phyloP scores from a whole-genome alignment of 2,329 filamentous ascomycete species.

The Sporothrix inflata region DNA sequence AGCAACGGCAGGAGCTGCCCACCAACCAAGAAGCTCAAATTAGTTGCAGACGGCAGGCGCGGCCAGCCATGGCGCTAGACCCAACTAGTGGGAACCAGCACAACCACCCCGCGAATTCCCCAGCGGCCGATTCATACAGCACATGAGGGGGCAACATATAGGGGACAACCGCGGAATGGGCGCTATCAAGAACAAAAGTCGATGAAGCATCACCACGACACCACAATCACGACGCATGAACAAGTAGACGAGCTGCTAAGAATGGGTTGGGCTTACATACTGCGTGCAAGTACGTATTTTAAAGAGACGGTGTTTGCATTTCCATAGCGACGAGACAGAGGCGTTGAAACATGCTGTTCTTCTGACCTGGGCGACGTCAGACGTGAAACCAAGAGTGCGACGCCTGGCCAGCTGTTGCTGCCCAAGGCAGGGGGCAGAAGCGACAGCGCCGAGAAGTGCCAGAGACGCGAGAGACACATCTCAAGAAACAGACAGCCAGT shows the following conservation, averaged over 20 bases:
- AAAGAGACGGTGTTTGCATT: background rate
- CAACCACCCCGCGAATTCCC: slow-evolving; percentile 16
- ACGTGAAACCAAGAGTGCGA: slow-evolving; percentile 16
- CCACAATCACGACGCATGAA: background rate
- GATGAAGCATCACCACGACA: background rate
- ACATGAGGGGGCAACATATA: slow-evolving; percentile 15
- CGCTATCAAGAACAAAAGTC: slow-evolving; percentile 11
- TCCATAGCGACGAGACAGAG: background rate
- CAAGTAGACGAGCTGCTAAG: background rate
- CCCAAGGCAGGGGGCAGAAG: background rate
- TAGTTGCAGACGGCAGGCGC: background rate
- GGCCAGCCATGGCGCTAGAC: slow-evolving; percentile 5
- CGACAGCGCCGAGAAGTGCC: background rate
- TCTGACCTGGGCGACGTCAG: background rate
- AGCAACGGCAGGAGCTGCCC: slow-evolving; percentile 34
- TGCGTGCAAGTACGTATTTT: too few species aligned
- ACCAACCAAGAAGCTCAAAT: background rate
- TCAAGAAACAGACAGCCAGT: background rate
- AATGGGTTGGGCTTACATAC: too few species aligned
- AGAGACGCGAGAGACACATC: background rate
- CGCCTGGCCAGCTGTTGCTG: background rate
- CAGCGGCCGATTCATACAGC: slow-evolving; percentile 1
- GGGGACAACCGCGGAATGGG: slow-evolving; percentile 7
- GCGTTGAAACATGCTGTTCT: background rate
- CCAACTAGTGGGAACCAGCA: background rate